These are phyloP conservation scores for Aspergillus sclerotialis DNA, from an alignment of 2,329 filamentous ascomycete species.

Conservation along the genomic window DNA sequence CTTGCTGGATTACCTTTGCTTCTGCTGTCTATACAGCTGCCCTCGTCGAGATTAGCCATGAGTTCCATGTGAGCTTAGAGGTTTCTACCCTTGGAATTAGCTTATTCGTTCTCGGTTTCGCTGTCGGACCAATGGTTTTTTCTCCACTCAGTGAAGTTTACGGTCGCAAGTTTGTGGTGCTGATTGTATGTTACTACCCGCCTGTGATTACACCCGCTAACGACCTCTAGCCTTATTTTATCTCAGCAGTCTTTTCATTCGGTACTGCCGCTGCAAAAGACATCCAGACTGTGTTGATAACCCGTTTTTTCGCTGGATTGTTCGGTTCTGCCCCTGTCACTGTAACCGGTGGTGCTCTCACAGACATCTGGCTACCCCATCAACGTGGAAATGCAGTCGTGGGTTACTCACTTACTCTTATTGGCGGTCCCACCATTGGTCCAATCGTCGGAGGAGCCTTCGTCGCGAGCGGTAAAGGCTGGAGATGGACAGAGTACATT, in stretches of 20 bases:
- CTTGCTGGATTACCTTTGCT: slow-evolving; percentile 43
- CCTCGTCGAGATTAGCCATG: slow-evolving; percentile 40
- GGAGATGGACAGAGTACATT: slow-evolving; percentile 30
- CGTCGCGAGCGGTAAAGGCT: slow-evolving; percentile 26
- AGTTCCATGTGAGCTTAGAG: slow-evolving; percentile 33
- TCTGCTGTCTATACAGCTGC: slow-evolving; percentile 47
- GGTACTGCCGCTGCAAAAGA: slow-evolving; percentile 53
- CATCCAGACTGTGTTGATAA: slow-evolving; percentile 53
- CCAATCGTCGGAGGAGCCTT: slow-evolving; percentile 44
- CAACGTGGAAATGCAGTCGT: slow-evolving; percentile 55
- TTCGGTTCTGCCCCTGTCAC: slow-evolving; percentile 56
- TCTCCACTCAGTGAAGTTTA: slow-evolving; percentile 47
- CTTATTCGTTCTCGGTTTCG: slow-evolving; percentile 40
- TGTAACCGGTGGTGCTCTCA: slow-evolving; percentile 57
- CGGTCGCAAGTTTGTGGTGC: slow-evolving; percentile 43
- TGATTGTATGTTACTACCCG: slow-evolving; percentile 22
- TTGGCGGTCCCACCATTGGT: slow-evolving; percentile 18
- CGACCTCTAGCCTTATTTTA: slow-evolving; percentile 43
- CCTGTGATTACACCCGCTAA: background rate
- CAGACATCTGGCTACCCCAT: slow-evolving; percentile 51
- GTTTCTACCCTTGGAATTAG: slow-evolving; percentile 31
- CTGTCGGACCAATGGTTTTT: slow-evolving; percentile 52
- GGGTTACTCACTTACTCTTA: slow-evolving; percentile 50
- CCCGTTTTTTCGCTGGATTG: slow-evolving; percentile 52
- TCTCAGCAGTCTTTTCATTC: slow-evolving; percentile 48